A percentile compares a stretch with the other conserved stretches of the same genome.
These are phyloP conservation scores for Salvia rosmarinus DNA, from an alignment of 257 asterid species.

Conservation along the genomic window DNA sequence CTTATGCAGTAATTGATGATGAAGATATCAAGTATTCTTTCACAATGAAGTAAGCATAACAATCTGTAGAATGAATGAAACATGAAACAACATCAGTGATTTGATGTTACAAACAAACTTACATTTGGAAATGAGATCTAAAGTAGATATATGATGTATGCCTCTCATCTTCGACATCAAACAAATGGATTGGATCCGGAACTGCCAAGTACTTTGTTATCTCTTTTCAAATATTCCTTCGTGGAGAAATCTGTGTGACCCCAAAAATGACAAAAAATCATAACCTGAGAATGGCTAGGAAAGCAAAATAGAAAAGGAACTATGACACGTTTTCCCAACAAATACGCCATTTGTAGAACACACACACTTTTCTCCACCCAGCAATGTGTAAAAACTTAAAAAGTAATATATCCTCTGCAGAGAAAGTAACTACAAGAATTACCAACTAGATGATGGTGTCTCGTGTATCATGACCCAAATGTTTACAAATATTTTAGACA, in stretches of 20 bases:
- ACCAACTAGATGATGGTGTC: not conserved
- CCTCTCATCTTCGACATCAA: not conserved
- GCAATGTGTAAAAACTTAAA: not conserved
- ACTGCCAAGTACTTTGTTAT: not conserved
- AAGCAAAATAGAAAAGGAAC: not conserved
- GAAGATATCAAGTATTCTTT: not conserved
- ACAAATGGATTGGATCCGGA: not conserved
- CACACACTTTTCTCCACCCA: not conserved
- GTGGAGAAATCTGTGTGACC: not conserved
- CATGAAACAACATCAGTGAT: not conserved
- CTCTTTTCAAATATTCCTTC: not conserved
- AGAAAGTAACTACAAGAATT: not conserved
- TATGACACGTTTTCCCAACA: not conserved
- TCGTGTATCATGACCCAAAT: not conserved
- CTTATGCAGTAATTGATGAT: not conserved
- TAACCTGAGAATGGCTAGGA: not conserved
- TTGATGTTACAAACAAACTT: not conserved
- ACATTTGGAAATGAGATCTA: not conserved
- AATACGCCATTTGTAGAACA: not conserved
- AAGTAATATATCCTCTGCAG: not conserved
- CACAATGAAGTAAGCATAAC: not conserved
- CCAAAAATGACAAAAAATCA: too few relatives aligned
- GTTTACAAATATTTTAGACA: not conserved
- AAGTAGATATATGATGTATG: not conserved
- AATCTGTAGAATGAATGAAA: not conserved